Conservation (phyloP, 495 filamentous ascomycete species). For the Hypoxylon lenormandii region DNA sequence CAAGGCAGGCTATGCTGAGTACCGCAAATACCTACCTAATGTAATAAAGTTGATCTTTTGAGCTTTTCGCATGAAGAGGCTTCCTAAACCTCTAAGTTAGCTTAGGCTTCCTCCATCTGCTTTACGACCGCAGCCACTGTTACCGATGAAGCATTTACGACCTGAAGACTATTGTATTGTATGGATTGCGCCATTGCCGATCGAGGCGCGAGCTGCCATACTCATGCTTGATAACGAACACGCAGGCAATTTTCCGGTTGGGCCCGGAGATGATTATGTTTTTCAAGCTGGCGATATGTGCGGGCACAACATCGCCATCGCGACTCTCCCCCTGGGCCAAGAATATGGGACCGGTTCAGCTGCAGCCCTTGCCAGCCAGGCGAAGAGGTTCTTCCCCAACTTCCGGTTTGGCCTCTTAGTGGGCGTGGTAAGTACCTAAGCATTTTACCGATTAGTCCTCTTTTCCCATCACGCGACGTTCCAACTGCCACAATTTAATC, state of each 20-base stretch:
- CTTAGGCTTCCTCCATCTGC: no score
- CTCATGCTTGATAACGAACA: conserved; percentile 48
- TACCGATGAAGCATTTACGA: conserved; percentile 1
- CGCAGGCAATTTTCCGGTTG: conserved; percentile 10
- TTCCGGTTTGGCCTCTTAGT: conserved; percentile 56
- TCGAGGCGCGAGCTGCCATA: conserved; percentile 50
- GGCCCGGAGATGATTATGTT: conserved; percentile 53
- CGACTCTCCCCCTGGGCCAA: conserved; percentile 53
- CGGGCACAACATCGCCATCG: conserved; percentile 59
- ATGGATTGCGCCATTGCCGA: conserved; percentile 49
- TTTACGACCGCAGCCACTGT: no score
- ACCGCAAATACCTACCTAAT: no score
- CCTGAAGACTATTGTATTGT: conserved; percentile 44
- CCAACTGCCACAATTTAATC: no score
- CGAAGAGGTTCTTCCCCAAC: conserved; percentile 55
- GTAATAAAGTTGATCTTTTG: no score
- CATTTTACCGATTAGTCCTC: no score
- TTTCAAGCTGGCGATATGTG: conserved; percentile 52
- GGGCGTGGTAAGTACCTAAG: conserved; percentile 50
- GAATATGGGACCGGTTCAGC: conserved; percentile 55
- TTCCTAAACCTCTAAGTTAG: no score
- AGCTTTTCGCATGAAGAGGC: no score
- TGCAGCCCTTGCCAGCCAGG: conserved; percentile 55
- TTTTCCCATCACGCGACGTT: no score
- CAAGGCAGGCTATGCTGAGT: no score